Evolutionary conservation across 2,329 filamentous ascomycete genomes (phyloP), one percentile per base, ranked within the genome.

Genomic region (Penicillium sp.): DNA sequence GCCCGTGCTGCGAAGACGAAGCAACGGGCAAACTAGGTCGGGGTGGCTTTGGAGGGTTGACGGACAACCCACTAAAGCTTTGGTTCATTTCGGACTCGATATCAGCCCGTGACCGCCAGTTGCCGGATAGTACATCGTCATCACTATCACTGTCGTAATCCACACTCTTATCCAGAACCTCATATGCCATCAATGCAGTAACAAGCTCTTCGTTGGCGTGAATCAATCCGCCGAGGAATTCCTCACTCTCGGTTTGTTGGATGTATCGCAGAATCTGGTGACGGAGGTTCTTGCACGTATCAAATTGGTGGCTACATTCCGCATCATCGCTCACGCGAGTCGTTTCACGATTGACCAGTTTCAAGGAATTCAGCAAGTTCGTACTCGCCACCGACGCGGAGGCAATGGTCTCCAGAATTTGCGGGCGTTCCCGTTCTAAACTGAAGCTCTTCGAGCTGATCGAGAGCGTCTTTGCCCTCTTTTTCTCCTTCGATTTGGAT

Each of bases 201-300:
- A 98, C 91, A n/a, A 99, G 88, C 77, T 96, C 91, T 71, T 99
- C 95, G 72, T 99, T 98, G 66, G 94, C 93, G 72, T 95, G 92
- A 19, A 99, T 88, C 4, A 99, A 84, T 63, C 92, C 89, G 45
- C 94, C 95, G 9, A 99, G 88, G 84, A 91, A 97, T 72, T 98
- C 89, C 73, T 98, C 94, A 9, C 88, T 89, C 75, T 97, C 92
- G 13, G 98, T 90, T 55, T 93, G 86, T 73, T 98, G 92, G 65
- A 98, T 97, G 75, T 97, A 98, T 59, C 93, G 90, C 42, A 98
- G 76, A 33, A 98, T 91, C 74, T 92, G 91, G 61, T 92, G 86
- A 53, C 95, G 87, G 13, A 98, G 85, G 53, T 87, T 84, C 77
- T 97, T 98, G 83, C 94, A 98, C 1, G 81, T 84, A 69, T 97